Conservation (phyloP, 2,329 filamentous ascomycete species). For the Thelonectria blattea region DNA sequence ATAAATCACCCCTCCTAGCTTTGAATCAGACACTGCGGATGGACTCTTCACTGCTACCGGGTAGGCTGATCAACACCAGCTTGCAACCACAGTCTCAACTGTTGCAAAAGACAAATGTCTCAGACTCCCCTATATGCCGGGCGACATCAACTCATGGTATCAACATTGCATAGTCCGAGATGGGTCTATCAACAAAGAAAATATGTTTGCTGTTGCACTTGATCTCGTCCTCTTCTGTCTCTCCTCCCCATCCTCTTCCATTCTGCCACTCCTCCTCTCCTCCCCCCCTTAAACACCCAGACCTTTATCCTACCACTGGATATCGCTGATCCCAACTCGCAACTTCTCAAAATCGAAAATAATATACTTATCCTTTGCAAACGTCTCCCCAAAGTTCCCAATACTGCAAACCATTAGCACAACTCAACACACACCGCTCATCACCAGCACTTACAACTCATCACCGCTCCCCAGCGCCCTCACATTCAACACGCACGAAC, state of each 20-base stretch:
- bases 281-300: not conserved
- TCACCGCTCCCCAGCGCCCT: conserved; percentile 10
- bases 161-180: not conserved
- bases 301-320: conserved; percentile 1
- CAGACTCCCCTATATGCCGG: too few species aligned
- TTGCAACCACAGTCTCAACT: too few species aligned
- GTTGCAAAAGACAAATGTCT: too few species aligned
- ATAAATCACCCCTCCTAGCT: too few species aligned
- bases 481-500: conserved; percentile 16
- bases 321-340: conserved; percentile 17
- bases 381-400: conserved; percentile 19
- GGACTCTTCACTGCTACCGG: too few species aligned
- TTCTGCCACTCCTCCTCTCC: not conserved
- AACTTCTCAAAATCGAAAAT: conserved; percentile 16
- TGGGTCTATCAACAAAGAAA: not conserved
- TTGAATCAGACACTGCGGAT: too few species aligned
- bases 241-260: too few species aligned
- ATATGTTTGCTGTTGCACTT: too few species aligned
- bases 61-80: too few species aligned
- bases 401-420: conserved; percentile 2
- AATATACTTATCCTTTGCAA: conserved; percentile 21
- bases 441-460: conserved; percentile 5
- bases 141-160: not conserved
- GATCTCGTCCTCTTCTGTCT: too few species aligned
- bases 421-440: not conserved